Percentiles rank a stretch among this genome's conserved stretches.
Conservation (phyloP, 2,329 filamentous ascomycete species). For the Tolypocladium ovalisporum region DNA sequence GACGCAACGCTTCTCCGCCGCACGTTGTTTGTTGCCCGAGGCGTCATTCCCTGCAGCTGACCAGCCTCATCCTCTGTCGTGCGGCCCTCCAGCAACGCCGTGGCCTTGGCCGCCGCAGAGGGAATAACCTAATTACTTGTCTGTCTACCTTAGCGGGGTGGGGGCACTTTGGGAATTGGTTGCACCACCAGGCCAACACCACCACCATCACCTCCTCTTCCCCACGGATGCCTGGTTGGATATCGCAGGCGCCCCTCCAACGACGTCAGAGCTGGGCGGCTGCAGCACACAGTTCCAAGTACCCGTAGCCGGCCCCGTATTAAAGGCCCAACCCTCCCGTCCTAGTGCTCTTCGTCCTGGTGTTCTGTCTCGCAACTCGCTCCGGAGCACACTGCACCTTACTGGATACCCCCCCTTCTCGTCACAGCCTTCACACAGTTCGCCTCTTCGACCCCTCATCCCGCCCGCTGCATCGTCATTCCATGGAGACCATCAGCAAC, state of each 20-base stretch:
- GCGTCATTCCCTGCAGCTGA: background rate
- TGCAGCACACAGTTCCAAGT: background rate
- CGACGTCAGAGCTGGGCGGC: background rate
- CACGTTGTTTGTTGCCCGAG: too few relatives aligned
- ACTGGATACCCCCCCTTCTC: background rate
- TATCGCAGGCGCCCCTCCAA: background rate
- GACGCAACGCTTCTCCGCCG: background rate
- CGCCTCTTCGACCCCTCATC: background rate
- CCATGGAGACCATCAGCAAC: conserved; percentile 55
- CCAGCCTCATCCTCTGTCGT: background rate
- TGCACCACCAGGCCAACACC: background rate
- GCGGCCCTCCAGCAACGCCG: background rate
- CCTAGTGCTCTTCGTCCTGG: background rate
- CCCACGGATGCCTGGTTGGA: background rate
- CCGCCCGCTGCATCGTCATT: conserved; percentile 1
- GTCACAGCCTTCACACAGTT: background rate
- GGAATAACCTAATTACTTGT: too few relatives aligned
- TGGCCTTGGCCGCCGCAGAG: background rate
- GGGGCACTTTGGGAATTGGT: background rate
- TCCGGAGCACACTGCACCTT: background rate
- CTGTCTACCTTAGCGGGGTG: background rate
- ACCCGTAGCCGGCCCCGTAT: background rate
- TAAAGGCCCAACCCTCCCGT: background rate
- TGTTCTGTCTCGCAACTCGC: background rate
- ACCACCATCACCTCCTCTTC: too few relatives aligned